Percentiles rank a stretch among this genome's conserved stretches.
These are phyloP conservation scores for Ophiosphaerella herpotricha DNA, from an alignment of 2,329 filamentous ascomycete species.

Conservation along the genomic window DNA sequence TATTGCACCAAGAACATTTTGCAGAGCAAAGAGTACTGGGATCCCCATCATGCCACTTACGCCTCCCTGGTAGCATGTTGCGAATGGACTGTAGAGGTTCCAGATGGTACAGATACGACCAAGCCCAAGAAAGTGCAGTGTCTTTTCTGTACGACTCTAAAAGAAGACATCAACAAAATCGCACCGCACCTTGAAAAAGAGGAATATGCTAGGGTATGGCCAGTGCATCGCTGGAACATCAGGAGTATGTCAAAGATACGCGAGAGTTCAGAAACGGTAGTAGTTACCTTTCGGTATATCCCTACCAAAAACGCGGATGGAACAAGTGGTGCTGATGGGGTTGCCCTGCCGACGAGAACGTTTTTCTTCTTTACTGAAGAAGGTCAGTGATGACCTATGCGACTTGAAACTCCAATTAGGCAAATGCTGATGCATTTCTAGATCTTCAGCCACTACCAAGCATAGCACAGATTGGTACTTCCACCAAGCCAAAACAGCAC, in stretches of 20 bases:
- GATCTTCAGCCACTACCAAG: slow-evolving; percentile 11
- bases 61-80: neutral
- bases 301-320: slow-evolving; percentile 4
- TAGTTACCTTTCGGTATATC: slow-evolving; percentile 21
- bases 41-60: slow-evolving; percentile 4
- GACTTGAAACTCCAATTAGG: neutral
- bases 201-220: slow-evolving; percentile 6
- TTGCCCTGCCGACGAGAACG: slow-evolving; percentile 11
- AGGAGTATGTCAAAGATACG: slow-evolving; percentile 17
- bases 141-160: slow-evolving; percentile 18
- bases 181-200: slow-evolving; percentile 10
- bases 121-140: neutral
- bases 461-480: slow-evolving; percentile 8
- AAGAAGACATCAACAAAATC: slow-evolving; percentile 11
- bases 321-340: neutral
- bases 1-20: slow-evolving; percentile 7
- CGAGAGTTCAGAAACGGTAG: slow-evolving; percentile 20
- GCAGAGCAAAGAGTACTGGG: neutral
- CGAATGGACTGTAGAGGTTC: neutral
- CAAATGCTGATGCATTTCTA: neutral
- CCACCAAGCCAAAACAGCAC: slow-evolving; percentile 5
- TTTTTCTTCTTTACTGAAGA: slow-evolving; percentile 26
- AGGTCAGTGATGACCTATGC: neutral
- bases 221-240: slow-evolving; percentile 26
- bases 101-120: neutral